phyloP scores from a whole-genome alignment of 1,139 yeast species.

The Yamadazyma triangularis region DNA sequence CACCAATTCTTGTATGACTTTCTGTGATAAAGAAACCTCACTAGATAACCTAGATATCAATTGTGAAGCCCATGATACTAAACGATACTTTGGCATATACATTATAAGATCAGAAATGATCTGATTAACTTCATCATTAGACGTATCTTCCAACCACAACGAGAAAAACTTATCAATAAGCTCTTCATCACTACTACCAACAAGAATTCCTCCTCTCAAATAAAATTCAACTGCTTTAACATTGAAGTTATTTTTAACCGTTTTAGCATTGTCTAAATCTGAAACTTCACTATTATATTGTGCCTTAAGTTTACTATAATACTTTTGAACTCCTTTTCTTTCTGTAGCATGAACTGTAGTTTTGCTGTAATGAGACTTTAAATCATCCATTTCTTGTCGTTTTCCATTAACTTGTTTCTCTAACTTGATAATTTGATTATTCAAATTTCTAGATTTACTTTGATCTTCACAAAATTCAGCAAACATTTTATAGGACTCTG shows the following conservation, averaged over 20 bases:
- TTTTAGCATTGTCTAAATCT: constrained; percentile 36
- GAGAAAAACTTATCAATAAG: constrained; percentile 77
- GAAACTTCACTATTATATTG: constrained; percentile 48
- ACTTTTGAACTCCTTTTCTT: constrained; percentile 47
- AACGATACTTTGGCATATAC: constrained; percentile 51
- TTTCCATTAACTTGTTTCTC: constrained; percentile 35
- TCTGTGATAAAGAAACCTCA: constrained; percentile 52
- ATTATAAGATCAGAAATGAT: constrained; percentile 27
- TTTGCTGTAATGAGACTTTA: constrained; percentile 41
- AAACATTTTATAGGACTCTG: constrained; percentile 19
- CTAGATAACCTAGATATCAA: constrained; percentile 64
- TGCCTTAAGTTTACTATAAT: constrained; percentile 41
- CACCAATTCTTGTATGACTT: constrained; percentile 46
- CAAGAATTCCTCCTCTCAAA: constrained; percentile 42
- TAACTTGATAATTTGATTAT: constrained; percentile 41
- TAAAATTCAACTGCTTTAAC: constrained; percentile 58
- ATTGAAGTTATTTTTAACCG: constrained; percentile 42
- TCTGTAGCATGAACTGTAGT: constrained; percentile 35
- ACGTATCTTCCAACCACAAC: constrained; percentile 71
- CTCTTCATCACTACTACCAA: constrained; percentile 48
- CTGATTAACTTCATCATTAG: constrained; percentile 35
- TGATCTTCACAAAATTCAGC: constrained; percentile 79
- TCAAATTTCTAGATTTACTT: constrained; percentile 39
- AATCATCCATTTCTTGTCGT: constrained; percentile 42
- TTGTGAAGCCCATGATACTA: constrained; percentile 82